Evolutionary conservation across 2,329 filamentous ascomycete genomes (phyloP).

Genomic region (Aaosphaeria arxii): DNA sequence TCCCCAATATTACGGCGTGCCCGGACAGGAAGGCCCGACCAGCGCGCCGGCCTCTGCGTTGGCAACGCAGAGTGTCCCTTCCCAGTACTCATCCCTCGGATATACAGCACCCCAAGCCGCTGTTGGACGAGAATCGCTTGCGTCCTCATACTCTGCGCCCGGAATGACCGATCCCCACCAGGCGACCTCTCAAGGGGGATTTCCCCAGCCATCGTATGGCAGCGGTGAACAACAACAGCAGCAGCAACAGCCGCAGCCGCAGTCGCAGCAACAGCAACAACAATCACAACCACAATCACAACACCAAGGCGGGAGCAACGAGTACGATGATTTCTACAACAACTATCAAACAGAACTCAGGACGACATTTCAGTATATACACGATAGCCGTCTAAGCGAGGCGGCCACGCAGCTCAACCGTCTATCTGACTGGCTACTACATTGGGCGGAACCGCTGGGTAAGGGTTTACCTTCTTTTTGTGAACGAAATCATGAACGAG

Average conservation of each 20-base stretch:
- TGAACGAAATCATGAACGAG: slow-evolving; percentile 20
- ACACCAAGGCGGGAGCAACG: slow-evolving; percentile 41
- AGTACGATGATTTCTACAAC: slow-evolving; percentile 66
- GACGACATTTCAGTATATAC: slow-evolving; percentile 70
- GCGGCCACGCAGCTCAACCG: slow-evolving; percentile 58
- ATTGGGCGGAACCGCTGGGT: slow-evolving; percentile 66
- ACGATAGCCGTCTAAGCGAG: slow-evolving; percentile 58
- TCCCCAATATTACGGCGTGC: slow-evolving; percentile 64
- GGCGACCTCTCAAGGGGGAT: slow-evolving; percentile 37
- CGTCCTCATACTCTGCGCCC: slow-evolving; percentile 49
- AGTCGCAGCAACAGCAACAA: slow-evolving; percentile 25
- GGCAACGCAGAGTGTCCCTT: slow-evolving; percentile 62
- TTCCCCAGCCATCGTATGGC: slow-evolving; percentile 20
- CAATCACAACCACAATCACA: slow-evolving; percentile 6
- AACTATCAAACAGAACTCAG: slow-evolving; percentile 55
- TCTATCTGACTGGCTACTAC: slow-evolving; percentile 65
- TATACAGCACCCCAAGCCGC: slow-evolving; percentile 63
- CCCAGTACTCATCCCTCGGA: slow-evolving; percentile 57
- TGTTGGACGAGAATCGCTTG: slow-evolving; percentile 48
- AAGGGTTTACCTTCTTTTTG: slow-evolving; percentile 36
- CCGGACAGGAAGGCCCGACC: slow-evolving; percentile 57
- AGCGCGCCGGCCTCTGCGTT: slow-evolving; percentile 58
- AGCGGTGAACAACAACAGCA: slow-evolving; percentile 19
- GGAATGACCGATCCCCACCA: slow-evolving; percentile 53
- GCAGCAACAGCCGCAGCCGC: slow-evolving; percentile 4